phyloP scores from a whole-genome alignment of 768 basidiomycete genomes.

The Calocybe cyanea region DNA sequence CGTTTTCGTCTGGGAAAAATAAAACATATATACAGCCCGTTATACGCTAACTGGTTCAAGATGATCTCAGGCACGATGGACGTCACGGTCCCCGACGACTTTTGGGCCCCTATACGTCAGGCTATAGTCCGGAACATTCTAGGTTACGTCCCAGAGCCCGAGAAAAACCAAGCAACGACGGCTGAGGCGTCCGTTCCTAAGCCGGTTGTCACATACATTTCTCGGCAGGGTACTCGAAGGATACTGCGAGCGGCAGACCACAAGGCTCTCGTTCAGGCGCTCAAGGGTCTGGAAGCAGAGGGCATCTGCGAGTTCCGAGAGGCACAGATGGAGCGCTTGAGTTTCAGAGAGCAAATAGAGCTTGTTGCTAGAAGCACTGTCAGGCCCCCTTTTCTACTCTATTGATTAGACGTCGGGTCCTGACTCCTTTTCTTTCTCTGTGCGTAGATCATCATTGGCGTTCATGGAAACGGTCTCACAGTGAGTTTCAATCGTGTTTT shows the following conservation, averaged over 20 bases:
- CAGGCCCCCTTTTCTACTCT: conserved; percentile 16
- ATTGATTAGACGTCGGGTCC: conserved; percentile 8
- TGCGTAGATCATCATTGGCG: conserved; percentile 50
- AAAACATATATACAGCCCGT: no score
- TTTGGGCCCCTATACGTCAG: conserved; percentile 33
- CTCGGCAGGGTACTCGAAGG: conserved; percentile 46
- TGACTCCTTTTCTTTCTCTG: neutral
- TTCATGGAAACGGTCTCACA: conserved; percentile 71
- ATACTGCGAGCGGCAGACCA: conserved; percentile 46
- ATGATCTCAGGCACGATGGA: conserved; percentile 33
- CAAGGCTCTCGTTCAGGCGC: conserved; percentile 39
- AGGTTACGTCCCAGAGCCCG: conserved; percentile 24
- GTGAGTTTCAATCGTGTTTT: conserved; percentile 18
- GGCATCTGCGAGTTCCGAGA: conserved; percentile 49
- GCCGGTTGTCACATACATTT: conserved; percentile 53
- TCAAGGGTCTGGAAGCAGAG: conserved; percentile 46
- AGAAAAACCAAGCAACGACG: neutral
- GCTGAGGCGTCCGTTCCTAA: conserved; percentile 1
- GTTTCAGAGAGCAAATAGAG: conserved; percentile 59
- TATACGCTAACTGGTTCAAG: conserved; percentile 26
- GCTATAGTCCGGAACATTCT: conserved; percentile 26
- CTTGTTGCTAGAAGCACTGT: conserved; percentile 61
- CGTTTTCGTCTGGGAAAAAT: no score
- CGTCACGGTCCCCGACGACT: conserved; percentile 22
- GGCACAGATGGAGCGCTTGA: conserved; percentile 36